phyloP scores from a whole-genome alignment of 1,139 yeast genomes.

The Debaryomycetaceae sp. region DNA sequence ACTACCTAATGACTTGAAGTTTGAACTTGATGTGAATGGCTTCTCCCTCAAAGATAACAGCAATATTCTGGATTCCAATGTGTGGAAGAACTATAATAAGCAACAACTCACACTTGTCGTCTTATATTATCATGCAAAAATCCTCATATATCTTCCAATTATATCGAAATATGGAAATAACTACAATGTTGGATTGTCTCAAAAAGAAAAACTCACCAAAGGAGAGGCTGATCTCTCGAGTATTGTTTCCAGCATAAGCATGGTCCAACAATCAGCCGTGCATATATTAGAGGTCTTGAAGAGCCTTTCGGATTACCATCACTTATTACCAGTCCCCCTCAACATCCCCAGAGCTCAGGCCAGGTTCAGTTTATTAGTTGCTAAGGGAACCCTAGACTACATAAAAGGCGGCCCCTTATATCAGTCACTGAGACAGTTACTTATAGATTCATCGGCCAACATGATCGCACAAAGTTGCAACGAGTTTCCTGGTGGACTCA shows the following conservation, averaged over 20 bases:
- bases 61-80: slow-evolving; percentile 24
- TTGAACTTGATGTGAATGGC: slow-evolving; percentile 69
- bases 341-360: slow-evolving; percentile 70
- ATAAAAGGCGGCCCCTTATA: slow-evolving; percentile 80
- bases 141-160: slow-evolving; percentile 76
- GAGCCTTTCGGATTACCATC: slow-evolving; percentile 42
- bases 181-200: slow-evolving; percentile 44
- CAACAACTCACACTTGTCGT: slow-evolving; percentile 61
- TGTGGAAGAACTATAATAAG: slow-evolving; percentile 34
- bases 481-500: slow-evolving; percentile 59
- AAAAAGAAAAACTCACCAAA: slow-evolving; percentile 32
- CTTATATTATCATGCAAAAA: slow-evolving; percentile 74
- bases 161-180: slow-evolving; percentile 48
- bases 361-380: slow-evolving; percentile 64
- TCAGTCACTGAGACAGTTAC: slow-evolving; percentile 60
- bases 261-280: slow-evolving; percentile 73
- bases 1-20: slow-evolving; percentile 57
- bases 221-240: slow-evolving; percentile 25
- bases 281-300: slow-evolving; percentile 61
- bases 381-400: slow-evolving; percentile 78
- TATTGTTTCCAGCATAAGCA: slow-evolving; percentile 45
- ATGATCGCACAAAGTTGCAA: slow-evolving; percentile 49
- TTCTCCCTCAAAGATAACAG: slow-evolving; percentile 38
- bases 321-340: slow-evolving; percentile 60
- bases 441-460: slow-evolving; percentile 47